Evolutionary conservation across 2,329 filamentous ascomycete species (phyloP).

Genomic region (Venturiaceae sp.): DNA sequence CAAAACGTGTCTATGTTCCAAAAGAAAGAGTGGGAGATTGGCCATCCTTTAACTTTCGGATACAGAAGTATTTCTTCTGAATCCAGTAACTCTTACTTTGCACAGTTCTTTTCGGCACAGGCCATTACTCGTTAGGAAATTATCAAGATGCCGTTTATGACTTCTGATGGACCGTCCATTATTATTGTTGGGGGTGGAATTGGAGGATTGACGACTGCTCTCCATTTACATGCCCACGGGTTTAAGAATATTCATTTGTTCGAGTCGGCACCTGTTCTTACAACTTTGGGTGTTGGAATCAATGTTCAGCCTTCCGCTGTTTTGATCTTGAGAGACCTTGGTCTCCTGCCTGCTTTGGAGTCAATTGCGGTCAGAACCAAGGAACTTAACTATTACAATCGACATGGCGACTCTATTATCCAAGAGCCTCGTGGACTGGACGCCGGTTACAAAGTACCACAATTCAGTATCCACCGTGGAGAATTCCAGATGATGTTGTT

Average conservation of each 20-base stretch:
- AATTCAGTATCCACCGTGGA: slow-evolving; percentile 36
- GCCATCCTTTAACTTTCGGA: not conserved
- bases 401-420: slow-evolving; percentile 32
- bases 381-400: slow-evolving; percentile 36
- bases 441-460: slow-evolving; percentile 33
- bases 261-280: slow-evolving; percentile 31
- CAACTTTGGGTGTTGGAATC: slow-evolving; percentile 35
- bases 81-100: not conserved
- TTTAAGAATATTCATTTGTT: slow-evolving; percentile 34
- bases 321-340: slow-evolving; percentile 33
- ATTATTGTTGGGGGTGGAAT: slow-evolving; percentile 21
- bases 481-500: slow-evolving; percentile 36
- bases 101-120: not conserved
- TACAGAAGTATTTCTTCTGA: slow-evolving; percentile 3
- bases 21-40: slow-evolving; percentile 1
- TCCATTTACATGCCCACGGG: slow-evolving; percentile 20
- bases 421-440: slow-evolving; percentile 30
- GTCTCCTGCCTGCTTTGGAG: slow-evolving; percentile 29
- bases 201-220: slow-evolving; percentile 15
- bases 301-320: slow-evolving; percentile 38
- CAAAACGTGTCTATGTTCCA: not conserved
- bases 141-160: slow-evolving; percentile 4
- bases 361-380: slow-evolving; percentile 30
- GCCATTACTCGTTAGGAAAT: not conserved
- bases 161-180: slow-evolving; percentile 8